phyloP scores from a whole-genome alignment of 768 basidiomycete genomes.

The Russula compacta region DNA sequence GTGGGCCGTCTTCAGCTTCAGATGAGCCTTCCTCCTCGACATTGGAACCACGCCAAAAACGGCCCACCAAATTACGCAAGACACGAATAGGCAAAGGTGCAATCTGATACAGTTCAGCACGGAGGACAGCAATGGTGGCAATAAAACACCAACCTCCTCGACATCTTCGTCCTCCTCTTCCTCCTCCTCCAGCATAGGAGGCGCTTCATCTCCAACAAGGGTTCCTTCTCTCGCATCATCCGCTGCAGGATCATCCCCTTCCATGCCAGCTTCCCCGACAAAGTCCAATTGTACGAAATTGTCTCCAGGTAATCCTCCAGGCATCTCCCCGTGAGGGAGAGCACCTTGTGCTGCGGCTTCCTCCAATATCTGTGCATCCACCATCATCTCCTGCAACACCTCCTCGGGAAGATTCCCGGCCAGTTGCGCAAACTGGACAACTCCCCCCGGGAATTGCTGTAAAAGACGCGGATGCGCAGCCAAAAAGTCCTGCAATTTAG shows the following conservation, averaged over 20 bases:
- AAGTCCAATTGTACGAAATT: slow-evolving; percentile 18
- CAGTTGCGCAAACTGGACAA: slow-evolving; percentile 37
- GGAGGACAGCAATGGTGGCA: not conserved
- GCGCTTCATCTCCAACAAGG: not conserved
- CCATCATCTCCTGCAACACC: slow-evolving; percentile 12
- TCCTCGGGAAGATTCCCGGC: slow-evolving; percentile 19
- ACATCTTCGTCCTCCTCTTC: slow-evolving; percentile 16
- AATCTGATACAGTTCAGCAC: slow-evolving; percentile 6
- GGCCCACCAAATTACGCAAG: slow-evolving; percentile 16
- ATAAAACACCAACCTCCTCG: slow-evolving; percentile 8
- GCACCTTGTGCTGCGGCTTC: slow-evolving; percentile 11
- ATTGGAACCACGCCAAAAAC: slow-evolving; percentile 14
- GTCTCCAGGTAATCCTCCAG: slow-evolving; percentile 17
- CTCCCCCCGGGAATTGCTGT: slow-evolving; percentile 52
- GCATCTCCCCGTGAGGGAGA: slow-evolving; percentile 18
- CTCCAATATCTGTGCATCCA: slow-evolving; percentile 12
- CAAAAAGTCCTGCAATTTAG: slow-evolving; percentile 36
- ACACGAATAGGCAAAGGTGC: slow-evolving; percentile 17
- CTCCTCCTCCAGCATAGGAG: not conserved
- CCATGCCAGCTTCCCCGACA: not conserved
- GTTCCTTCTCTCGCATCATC: not conserved
- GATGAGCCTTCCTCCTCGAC: slow-evolving; percentile 10
- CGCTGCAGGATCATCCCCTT: not conserved
- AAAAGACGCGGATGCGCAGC: slow-evolving; percentile 47
- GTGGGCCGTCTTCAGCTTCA: slow-evolving; percentile 11